Base-by-base conservation (phyloP, 192 early-diverging fungal species). In the Podila epigama region DNA sequence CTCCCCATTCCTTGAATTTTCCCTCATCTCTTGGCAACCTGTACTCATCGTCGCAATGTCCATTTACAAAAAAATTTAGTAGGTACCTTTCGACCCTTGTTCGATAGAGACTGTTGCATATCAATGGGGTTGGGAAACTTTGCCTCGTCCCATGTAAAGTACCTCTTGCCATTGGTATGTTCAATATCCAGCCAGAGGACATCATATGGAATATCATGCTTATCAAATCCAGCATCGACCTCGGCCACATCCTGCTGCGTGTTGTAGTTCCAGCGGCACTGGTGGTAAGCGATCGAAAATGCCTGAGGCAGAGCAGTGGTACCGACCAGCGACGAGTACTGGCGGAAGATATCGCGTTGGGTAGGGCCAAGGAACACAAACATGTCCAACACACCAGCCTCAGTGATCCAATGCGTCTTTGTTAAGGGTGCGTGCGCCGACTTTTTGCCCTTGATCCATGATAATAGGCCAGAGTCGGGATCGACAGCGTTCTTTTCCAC, bases 181-280 rank as follows among this genome's bases (percentile, higher is more conserved):
- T 99, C 98, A 82, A 99, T 99, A 82, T 99, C 98, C 56, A 99
- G 82, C 98, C 98, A 99, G 35, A 99, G 86, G 1, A 98, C 97
- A 84, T 99, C 98, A 70, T 96, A 95, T 8, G 98, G 97, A 57
- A 99, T 97, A 36, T 92, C 91, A 70, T 94, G 69, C 62, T 89
- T 83, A 69, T 99, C 96, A 84, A 99, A 95, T 50, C 91, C 89
- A 20, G 82, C 86, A 79, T 95, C 93, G 0, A 98, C 94, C 31
- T 89, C 89, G 12, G 84, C 59, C 5, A 98, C 97, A 81, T 99
- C 98, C 29, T 86, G 85, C 63, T 97, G 90, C 60, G 92, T 93
- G 59, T 92, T 88, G 81, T 98, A 99, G 80, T 98, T 99, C 98
- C 98, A 99, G 56, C 98, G 91, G 68, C 95, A 96, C 67, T 99